Evolutionary conservation across 208 protist genomes (phyloP), one percentile per base, ranked within the genome.

Genomic region (Crithidia fasciculata): DNA sequence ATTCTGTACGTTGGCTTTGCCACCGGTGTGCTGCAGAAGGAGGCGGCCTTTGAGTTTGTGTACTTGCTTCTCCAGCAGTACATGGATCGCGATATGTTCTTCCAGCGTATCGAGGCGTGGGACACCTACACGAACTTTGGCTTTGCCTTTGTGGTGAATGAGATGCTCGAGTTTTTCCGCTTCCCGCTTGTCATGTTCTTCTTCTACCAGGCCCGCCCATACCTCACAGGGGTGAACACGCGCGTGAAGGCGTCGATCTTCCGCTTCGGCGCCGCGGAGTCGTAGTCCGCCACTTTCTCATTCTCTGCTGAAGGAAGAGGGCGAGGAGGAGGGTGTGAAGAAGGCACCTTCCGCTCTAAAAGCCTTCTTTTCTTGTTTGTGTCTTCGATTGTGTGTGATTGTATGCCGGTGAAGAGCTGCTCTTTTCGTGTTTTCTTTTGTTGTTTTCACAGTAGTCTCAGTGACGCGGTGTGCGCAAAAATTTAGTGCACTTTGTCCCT

Each of bases 141-240:
- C n/a, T 96, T 95, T 86, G 92, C 89, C 4, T 95, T 96, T 82
- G 83, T 96, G 0, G 81, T 96, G 28, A 96, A 96, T 66, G 92
- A 96, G 58, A 82, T 89, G 68, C 58, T 94, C 2, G 89, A 96
- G 81, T 43, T 94, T 10, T 18, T 93, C 19, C 92, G 92, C 37
- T 81, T 96, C 36, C 89, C 92, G 6, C n/a, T 91, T 13, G 84
- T 93, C 58, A 85, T 94, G 49, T 86, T 91, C 62, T 78, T 89
- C 18, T 93, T 90, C 60, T 94, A 89, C 62, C 84, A 88, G 55
- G 76, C 86, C 39, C 76, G 90, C 5, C 86, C 83, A 9, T 80
- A 86, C 18, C 57, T 95, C 12, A 88, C 82, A 0, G 81, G 90
- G 37, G 75, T 91, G 12, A 89, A 88, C 66, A 78, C 58, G 36